phyloP scores from a whole-genome alignment of 1,139 yeast genomes.

The Geotrichum europaeum region DNA sequence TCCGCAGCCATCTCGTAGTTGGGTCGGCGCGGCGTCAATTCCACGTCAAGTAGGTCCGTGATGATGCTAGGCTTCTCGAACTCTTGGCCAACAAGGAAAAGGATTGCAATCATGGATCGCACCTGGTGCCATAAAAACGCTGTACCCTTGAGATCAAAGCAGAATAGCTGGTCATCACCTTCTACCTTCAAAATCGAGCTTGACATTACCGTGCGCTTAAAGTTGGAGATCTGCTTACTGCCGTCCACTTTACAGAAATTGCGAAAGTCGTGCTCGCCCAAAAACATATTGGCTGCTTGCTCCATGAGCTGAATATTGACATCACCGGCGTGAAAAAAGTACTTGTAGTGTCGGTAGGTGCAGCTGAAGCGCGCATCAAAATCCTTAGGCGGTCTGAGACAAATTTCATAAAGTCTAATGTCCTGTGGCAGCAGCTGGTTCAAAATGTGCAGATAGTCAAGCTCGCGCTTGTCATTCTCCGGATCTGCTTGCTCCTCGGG shows the following conservation, averaged over 20 bases:
- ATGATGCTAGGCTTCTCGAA: slow-evolving; percentile 59
- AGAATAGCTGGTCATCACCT: slow-evolving; percentile 37
- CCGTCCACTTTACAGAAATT: slow-evolving; percentile 95
- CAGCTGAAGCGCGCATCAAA: slow-evolving; percentile 96
- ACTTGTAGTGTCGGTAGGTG: slow-evolving; percentile 72
- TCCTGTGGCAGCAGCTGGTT: slow-evolving; percentile 77
- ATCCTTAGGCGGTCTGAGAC: slow-evolving; percentile 71
- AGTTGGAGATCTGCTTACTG: slow-evolving; percentile 82
- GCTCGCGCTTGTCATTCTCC: slow-evolving; percentile 55
- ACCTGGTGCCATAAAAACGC: slow-evolving; percentile 99
- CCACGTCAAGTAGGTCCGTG: slow-evolving; percentile 52
- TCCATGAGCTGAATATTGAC: slow-evolving; percentile 64
- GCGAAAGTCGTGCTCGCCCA: slow-evolving; percentile 84
- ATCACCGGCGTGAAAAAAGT: slow-evolving; percentile 51
- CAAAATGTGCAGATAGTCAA: slow-evolving; percentile 68
- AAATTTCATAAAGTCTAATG: slow-evolving; percentile 73
- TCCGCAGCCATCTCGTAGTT: slow-evolving; percentile 87
- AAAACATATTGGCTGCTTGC: slow-evolving; percentile 56
- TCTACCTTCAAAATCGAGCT: slow-evolving; percentile 26
- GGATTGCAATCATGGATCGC: slow-evolving; percentile 83
- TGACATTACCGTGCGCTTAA: slow-evolving; percentile 47
- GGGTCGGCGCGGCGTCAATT: slow-evolving; percentile 63
- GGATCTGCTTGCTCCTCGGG: slow-evolving; percentile 53
- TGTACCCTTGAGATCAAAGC: slow-evolving; percentile 74
- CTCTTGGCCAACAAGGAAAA: slow-evolving; percentile 74